Evolutionary conservation across 83 land plant genomes (phyloP).

Genomic region (Isoetes engelmannii): DNA sequence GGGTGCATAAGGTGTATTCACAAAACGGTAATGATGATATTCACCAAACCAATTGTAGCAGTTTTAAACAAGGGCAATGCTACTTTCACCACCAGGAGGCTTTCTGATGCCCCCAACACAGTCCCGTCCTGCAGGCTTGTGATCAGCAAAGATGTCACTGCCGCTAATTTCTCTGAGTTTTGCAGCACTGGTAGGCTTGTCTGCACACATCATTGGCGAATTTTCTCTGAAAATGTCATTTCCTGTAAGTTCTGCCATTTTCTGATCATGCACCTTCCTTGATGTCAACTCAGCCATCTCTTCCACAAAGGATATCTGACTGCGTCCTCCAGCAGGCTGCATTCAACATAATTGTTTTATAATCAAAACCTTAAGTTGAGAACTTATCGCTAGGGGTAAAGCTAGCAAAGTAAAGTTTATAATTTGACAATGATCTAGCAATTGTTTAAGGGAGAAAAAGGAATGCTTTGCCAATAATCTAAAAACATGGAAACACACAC

Average conservation of each 20-base stretch:
- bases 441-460: neutral
- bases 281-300: slow-evolving; percentile 16
- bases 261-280: slow-evolving; percentile 32
- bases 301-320: slow-evolving; percentile 19
- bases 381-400: neutral
- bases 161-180: slow-evolving; percentile 33
- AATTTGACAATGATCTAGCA: neutral
- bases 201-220: slow-evolving; percentile 11
- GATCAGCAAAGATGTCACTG: slow-evolving; percentile 40
- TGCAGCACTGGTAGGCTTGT: slow-evolving; percentile 30
- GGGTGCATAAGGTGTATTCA: no score
- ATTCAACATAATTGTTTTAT: neutral
- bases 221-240: slow-evolving; percentile 29
- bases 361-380: neutral
- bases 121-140: slow-evolving; percentile 32
- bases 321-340: slow-evolving; percentile 13
- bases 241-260: slow-evolving; percentile 28
- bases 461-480: no score
- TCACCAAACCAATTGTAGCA: no score
- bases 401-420: neutral
- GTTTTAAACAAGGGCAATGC: slow-evolving; percentile 30
- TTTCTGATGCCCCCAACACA: slow-evolving; percentile 35
- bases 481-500: neutral
- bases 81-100: slow-evolving; percentile 40
- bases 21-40: no score